Percentiles rank a stretch among this genome's conserved stretches.
phyloP scores from a whole-genome alignment of 208 protist genomes.

The Wallacemonas collosoma region DNA sequence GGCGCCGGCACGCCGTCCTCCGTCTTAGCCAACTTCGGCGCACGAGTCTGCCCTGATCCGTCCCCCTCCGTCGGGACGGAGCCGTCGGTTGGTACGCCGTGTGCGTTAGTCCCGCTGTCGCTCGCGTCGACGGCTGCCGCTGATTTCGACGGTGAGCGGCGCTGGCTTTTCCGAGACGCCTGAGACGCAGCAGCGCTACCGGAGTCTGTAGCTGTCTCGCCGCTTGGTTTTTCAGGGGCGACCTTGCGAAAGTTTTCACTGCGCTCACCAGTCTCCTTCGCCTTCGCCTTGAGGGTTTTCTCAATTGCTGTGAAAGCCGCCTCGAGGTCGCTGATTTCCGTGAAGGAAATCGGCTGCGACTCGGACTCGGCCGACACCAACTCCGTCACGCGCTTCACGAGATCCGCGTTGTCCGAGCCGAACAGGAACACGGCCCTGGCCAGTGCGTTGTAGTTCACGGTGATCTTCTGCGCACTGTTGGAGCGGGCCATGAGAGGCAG shows the following conservation, averaged over 20 bases:
- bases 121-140: background rate
- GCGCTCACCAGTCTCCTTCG: conserved; percentile 53
- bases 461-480: conserved; percentile 33
- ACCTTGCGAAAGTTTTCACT: conserved; percentile 60
- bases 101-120: background rate
- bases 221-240: conserved; percentile 20
- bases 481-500: conserved; percentile 55
- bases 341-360: conserved; percentile 31
- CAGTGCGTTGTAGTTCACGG: conserved; percentile 51
- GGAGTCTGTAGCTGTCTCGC: background rate
- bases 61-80: too few species aligned
- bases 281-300: conserved; percentile 44
- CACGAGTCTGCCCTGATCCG: background rate
- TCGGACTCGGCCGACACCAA: conserved; percentile 26
- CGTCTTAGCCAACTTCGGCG: background rate
- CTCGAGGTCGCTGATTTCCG: conserved; percentile 46
- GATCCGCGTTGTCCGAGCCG: conserved; percentile 21
- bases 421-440: conserved; percentile 50
- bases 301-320: conserved; percentile 38
- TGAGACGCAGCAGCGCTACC: background rate
- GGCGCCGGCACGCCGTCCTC: background rate
- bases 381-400: conserved; percentile 35
- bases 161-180: conserved; percentile 18
- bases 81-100: background rate
- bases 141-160: conserved; percentile 9